Base-by-base conservation (phyloP, 192 early-diverging fungal genomes). In the Coemansia erecta region DNA sequence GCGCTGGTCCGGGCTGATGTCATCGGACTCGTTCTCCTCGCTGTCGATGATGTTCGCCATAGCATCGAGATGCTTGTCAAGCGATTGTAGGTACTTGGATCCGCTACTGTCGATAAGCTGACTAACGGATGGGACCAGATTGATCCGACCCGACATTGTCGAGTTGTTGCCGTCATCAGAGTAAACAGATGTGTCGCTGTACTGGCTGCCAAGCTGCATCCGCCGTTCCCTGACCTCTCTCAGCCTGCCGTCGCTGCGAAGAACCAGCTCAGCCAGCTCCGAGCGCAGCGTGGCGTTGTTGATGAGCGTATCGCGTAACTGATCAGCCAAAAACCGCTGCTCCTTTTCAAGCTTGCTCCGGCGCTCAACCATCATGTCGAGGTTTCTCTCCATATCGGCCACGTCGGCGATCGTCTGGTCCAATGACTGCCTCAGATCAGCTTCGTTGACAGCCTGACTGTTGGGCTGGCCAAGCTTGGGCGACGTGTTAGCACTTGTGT, bases 1-100 rank as follows among this genome's bases (percentile, higher is more conserved):
- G 9, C 39, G 45, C 28, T 35, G 58, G 39, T 31, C 31, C 26
- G 19, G 28, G 19, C 33, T 33, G 37, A 54, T 40, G 18, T 33
- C 21, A 15, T 41, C 14, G 12, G 15, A 19, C 1, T 56, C 40
- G 40, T 37, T 41, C 40, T 43, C 42, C 23, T 70, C 68, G 28
- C 62, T 65, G 19, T 70, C 74, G 10, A 77, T 63, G n/a, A 77
- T 66, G 41, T 69, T 59, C 22, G 41, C 66, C 31, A 79, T 63
- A 19, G 68, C 66, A 15, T 65, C 71, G 23, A 73, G 42, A 33
- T 79, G 76, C 66, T 68, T 48, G 43, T 79, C 76, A 0, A 79
- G 59, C 40, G 55, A 59, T 17, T 50, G 37, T 14, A 73, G 22
- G 42, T 56, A 77, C 28, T 59, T 55, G 13, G 52, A 17, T 40